phyloP scores from a whole-genome alignment of 495 filamentous ascomycete species.

The Xylaria venustula region DNA sequence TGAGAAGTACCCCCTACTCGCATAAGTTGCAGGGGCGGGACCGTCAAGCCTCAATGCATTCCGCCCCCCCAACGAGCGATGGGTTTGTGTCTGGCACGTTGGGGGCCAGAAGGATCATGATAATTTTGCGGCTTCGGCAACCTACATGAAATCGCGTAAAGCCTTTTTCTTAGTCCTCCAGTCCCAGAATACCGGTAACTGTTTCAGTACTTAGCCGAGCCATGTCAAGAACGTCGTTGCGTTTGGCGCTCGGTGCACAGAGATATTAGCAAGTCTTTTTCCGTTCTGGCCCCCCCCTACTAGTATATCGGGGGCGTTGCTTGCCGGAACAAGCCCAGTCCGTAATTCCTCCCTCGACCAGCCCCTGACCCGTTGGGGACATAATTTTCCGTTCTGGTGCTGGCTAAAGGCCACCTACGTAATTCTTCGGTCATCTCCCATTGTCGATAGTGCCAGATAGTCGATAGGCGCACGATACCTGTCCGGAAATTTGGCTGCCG shows the following conservation, averaged over 20 bases:
- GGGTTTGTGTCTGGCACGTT: neutral
- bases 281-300: neutral
- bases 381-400: neutral
- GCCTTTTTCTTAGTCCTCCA: constrained; percentile 21
- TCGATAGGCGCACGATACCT: neutral
- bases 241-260: constrained; percentile 10
- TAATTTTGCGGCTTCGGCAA: neutral
- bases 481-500: neutral
- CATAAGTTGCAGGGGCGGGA: no score
- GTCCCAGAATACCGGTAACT: constrained; percentile 32
- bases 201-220: constrained; percentile 23
- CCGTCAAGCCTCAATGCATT: no score
- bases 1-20: no score
- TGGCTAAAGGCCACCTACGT: constrained; percentile 2
- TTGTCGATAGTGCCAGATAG: neutral
- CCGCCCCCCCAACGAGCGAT: no score
- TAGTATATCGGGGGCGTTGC: neutral
- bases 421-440: neutral
- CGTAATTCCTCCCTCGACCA: constrained; percentile 19
- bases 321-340: constrained; percentile 10
- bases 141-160: constrained; percentile 10
- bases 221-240: constrained; percentile 14
- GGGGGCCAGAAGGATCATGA: constrained; percentile 8
- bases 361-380: constrained; percentile 1
- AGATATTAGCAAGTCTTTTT: constrained; percentile 1